phyloP scores from a whole-genome alignment of 148 eudicot species.

The Camellia japonica region DNA sequence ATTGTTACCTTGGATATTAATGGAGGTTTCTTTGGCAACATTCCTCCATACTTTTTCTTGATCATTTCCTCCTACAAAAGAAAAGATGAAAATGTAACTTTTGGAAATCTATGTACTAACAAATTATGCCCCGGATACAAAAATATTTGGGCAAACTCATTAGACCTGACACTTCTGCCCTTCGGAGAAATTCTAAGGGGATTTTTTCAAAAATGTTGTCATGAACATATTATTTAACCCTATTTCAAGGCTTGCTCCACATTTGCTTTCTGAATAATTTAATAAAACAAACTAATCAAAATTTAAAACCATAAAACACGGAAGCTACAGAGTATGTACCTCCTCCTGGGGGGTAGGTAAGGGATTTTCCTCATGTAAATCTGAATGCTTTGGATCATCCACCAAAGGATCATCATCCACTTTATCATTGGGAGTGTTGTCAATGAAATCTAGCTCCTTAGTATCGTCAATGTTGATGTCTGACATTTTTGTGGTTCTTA shows the following conservation, averaged over 20 bases:
- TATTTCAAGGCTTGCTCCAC: neutral
- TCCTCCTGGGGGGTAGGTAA: slow-evolving; percentile 42
- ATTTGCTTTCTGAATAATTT: neutral
- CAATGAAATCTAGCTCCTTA: slow-evolving; percentile 24
- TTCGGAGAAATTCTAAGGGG: neutral
- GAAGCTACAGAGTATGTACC: slow-evolving; percentile 26
- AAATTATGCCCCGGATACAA: neutral
- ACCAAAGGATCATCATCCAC: slow-evolving; percentile 18
- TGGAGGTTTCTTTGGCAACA: slow-evolving; percentile 66
- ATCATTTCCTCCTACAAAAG: slow-evolving; percentile 53
- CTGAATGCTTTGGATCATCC: slow-evolving; percentile 27
- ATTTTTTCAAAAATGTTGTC: neutral
- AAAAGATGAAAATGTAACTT: neutral
- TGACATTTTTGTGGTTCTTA: slow-evolving; percentile 28
- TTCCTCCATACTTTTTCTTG: slow-evolving; percentile 92
- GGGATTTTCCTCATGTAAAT: slow-evolving; percentile 29
- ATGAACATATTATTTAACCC: neutral
- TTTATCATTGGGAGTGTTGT: slow-evolving; percentile 12
- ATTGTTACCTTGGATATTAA: slow-evolving; percentile 67
- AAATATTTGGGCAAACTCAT: neutral
- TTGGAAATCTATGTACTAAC: neutral
- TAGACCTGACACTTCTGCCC: neutral
- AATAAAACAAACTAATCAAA: neutral
- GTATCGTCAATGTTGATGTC: slow-evolving; percentile 22
- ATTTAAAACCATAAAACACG: neutral